phyloP scores from a whole-genome alignment of 805 yeast species.

The Pichia nanzhaoensis region DNA sequence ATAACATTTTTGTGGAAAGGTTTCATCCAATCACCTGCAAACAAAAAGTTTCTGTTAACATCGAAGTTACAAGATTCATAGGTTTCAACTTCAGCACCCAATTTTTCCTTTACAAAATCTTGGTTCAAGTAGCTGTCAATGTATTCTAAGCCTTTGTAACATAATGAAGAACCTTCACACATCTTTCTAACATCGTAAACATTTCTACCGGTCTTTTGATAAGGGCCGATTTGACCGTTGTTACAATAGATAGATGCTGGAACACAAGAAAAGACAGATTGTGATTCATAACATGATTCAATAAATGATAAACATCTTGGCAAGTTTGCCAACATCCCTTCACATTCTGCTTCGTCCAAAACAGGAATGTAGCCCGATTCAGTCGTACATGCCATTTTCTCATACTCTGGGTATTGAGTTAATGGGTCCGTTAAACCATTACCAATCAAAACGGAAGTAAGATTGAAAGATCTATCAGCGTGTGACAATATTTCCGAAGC shows the following conservation, averaged over 20 bases:
- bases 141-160: slow-evolving; percentile 46
- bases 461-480: slow-evolving; percentile 51
- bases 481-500: slow-evolving; percentile 51
- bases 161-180: slow-evolving; percentile 46
- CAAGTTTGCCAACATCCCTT: slow-evolving; percentile 50
- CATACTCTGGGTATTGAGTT: slow-evolving; percentile 69
- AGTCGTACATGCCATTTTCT: slow-evolving; percentile 91
- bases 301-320: slow-evolving; percentile 61
- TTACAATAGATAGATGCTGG: slow-evolving; percentile 61
- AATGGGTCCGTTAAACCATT: slow-evolving; percentile 88
- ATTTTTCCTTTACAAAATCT: slow-evolving; percentile 44
- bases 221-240: slow-evolving; percentile 54
- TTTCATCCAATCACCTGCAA: slow-evolving; percentile 59
- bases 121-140: slow-evolving; percentile 48
- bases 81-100: slow-evolving; percentile 49
- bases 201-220: slow-evolving; percentile 51
- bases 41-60: slow-evolving; percentile 42
- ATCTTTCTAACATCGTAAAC: slow-evolving; percentile 56
- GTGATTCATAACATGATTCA: slow-evolving; percentile 56
- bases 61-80: slow-evolving; percentile 47
- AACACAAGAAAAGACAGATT: slow-evolving; percentile 52
- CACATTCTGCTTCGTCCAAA: slow-evolving; percentile 62
- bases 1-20: slow-evolving; percentile 56
- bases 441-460: slow-evolving; percentile 80
- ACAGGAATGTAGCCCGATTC: slow-evolving; percentile 75